A percentile compares a stretch with the other conserved stretches of the same genome.
Conservation (phyloP, 176 grass and related monocot genomes). For the Musa schizocarpa region DNA sequence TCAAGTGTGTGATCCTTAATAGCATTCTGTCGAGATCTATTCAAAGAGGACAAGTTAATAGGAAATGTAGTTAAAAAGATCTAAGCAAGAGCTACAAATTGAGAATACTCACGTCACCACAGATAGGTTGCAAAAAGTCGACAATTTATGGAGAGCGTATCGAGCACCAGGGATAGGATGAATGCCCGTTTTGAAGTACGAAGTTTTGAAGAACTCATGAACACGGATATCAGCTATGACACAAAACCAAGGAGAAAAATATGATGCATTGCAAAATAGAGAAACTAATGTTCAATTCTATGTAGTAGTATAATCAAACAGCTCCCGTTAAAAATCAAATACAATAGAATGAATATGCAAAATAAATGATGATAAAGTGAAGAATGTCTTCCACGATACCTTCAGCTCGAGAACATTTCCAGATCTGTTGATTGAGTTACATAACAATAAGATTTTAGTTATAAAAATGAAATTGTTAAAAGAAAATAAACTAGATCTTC, state of each 20-base stretch:
- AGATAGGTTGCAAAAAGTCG: slow-evolving; percentile 79
- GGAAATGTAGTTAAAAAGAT: not conserved
- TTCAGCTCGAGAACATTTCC: slow-evolving; percentile 85
- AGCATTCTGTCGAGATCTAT: slow-evolving; percentile 90
- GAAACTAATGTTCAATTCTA: not conserved
- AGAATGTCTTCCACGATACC: slow-evolving; percentile 21
- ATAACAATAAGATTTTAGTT: slow-evolving; percentile 5
- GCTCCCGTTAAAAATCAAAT: not conserved
- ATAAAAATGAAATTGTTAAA: not conserved
- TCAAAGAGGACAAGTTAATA: not conserved
- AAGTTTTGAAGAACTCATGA: slow-evolving; percentile 94
- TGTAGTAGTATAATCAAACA: not conserved
- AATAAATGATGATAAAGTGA: slow-evolving; percentile 2
- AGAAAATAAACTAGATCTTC: slow-evolving; percentile 2
- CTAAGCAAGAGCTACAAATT: slow-evolving; percentile 3
- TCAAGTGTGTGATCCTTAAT: slow-evolving; percentile 82
- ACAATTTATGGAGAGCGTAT: slow-evolving; percentile 69
- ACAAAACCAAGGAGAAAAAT: not conserved
- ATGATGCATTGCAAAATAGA: not conserved
- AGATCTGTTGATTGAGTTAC: slow-evolving; percentile 45
- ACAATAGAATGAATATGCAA: not conserved
- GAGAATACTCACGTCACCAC: slow-evolving; percentile 76
- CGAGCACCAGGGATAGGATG: slow-evolving; percentile 84
- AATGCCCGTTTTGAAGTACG: slow-evolving; percentile 87
- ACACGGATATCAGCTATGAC: slow-evolving; percentile 72